Evolutionary conservation across 2,329 filamentous ascomycete species (phyloP), one percentile per base, ranked within the genome.

Genomic region (Thelonectria discophora): DNA sequence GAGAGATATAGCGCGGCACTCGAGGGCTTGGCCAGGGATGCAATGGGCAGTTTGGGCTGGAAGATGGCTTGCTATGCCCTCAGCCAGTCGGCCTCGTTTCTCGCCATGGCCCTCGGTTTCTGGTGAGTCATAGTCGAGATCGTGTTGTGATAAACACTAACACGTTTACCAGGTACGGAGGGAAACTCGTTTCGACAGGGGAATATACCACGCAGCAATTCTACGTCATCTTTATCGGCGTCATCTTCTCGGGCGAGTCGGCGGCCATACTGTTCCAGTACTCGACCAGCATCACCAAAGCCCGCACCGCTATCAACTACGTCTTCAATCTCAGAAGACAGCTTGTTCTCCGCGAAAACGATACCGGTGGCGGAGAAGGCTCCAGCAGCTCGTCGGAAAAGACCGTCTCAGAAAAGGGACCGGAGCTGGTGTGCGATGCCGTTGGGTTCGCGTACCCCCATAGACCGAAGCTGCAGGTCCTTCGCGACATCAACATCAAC

Each of bases 361-460:
- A 74, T 18, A 66, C 67, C 3, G 63, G 73, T 10, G 66, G 55
- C 1, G 53, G 64, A 15, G 47, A 49, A 3, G 10, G 17, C 8
- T 30, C 34, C 0, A 12, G 12, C 12, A 24, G 18, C 34, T 46
- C 30, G 1, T 45, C 39, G 15, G 59, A 64, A 49, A 68, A 56
- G 46, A 40, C 3, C 13, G 48, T 18, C 4, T 50, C 42, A 0
- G 64, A 63, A 27, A 70, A 76, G 60, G 71, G 75, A 5, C 69
- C 75, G n/a, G 69, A 74, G 1, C 66, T 88, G 0, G 74, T 79
- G n/a, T 83, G 88, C 63, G 75, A 80, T 18, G 73, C 83, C 11
- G 78, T 90, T 13, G 71, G 79, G 11, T 90, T 90, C 72, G 77
- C 84, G 1, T 90, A 90, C 60, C 85, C 86, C 5, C 66, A 75